Evolutionary conservation across 176 grass and related monocot species (phyloP), one percentile per base, ranked within the genome.

Genomic region (Elaeis guineensis): DNA sequence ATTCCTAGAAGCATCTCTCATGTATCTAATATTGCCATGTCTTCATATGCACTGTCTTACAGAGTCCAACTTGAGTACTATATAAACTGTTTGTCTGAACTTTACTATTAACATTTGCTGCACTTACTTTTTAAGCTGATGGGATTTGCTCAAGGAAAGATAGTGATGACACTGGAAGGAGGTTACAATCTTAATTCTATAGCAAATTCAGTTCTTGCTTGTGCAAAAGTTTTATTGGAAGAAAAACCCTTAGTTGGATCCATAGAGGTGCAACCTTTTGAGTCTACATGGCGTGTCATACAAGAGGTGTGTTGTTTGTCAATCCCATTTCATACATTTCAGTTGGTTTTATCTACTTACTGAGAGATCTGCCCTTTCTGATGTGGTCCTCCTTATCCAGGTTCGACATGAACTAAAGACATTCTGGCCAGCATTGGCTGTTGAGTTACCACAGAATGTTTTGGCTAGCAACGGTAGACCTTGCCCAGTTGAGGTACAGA

Each of bases 81-180:
- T 35, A 35, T 35, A 6, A 35, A 35, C 30, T 35, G 6, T 8
- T 2, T 39, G 8, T 39, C 35, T 39, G 9, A 35, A 39, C 9
- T 39, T 39, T 39, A 39, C 35, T 39, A 39, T 1, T 30, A 30
- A 30, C 28, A 30, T 30, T 44, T 44, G 35, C 35, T 44, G 9
- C 11, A 44, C 11, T 60, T 35, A 63, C 68, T 65, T 58, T 39
- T 80, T 23, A 69, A 97, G 93, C 50, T 97, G 51, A 85, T 85
- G 62, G 66, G 61, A 55, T 97, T 97, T 85, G 81, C 93, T 65
- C 59, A 80, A 78, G 93, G 93, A 75, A 91, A 86, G 80, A 76
- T 97, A 64, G 87, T 97, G 54, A 82, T 97, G 93, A 75, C 77
- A 21, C 87, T 97, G 54, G 93, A 97, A 84, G 93, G 87, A 67